phyloP scores from a whole-genome alignment of 1,139 yeast genomes.

The Kurtzmaniella quercitrusa region DNA sequence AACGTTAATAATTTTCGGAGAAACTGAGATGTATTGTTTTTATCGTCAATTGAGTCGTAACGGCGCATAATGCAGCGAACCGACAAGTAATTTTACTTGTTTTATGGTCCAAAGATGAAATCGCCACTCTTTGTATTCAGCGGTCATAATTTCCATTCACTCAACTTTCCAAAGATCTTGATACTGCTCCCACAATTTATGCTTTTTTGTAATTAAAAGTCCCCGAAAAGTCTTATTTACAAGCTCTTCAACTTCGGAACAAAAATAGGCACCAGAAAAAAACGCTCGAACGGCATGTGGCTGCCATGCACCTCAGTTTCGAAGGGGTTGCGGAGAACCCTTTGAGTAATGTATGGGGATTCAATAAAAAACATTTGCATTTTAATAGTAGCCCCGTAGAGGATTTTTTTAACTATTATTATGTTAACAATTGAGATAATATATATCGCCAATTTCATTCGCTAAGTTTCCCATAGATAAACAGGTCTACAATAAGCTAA shows the following conservation, averaged over 20 bases:
- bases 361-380: too few relatives aligned
- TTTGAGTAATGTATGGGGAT: neutral
- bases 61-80: neutral
- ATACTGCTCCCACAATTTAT: too few relatives aligned
- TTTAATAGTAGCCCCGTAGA: too few relatives aligned
- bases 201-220: neutral
- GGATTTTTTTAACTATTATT: too few relatives aligned
- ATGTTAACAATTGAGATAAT: too few relatives aligned
- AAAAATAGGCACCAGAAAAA: neutral
- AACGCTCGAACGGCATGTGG: neutral
- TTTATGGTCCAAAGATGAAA: neutral
- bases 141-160: too few relatives aligned
- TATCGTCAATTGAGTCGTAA: neutral
- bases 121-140: neutral
- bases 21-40: neutral
- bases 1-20: neutral
- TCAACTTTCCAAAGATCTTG: too few relatives aligned
- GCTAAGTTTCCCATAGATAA: too few relatives aligned
- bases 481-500: too few relatives aligned
- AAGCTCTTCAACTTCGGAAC: too few relatives aligned
- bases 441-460: too few relatives aligned
- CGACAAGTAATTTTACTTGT: neutral
- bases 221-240: too few relatives aligned
- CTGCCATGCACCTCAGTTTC: neutral
- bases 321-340: neutral